These are phyloP conservation scores for Pichia sorboxylosa DNA, from an alignment of 1,139 yeast genomes.

Conservation along the genomic window DNA sequence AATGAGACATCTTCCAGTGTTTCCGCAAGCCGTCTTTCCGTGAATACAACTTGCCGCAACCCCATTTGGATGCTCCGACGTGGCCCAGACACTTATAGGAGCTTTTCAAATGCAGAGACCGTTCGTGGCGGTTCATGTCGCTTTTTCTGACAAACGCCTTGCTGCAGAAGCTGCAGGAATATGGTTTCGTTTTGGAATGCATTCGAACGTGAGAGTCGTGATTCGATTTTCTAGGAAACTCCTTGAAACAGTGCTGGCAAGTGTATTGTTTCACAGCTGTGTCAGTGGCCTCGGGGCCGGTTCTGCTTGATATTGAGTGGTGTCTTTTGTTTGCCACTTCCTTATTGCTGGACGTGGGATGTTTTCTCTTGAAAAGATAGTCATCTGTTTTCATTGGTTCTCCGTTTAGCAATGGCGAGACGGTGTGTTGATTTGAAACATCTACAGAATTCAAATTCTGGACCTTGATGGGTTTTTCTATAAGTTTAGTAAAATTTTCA, in stretches of 20 bases:
- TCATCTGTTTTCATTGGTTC: no score
- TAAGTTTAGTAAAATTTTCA: no score
- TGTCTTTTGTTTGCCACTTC: no score
- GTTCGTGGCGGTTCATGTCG: constrained; percentile 88
- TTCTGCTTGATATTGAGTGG: no score
- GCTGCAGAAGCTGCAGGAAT: constrained; percentile 73
- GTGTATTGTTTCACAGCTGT: no score
- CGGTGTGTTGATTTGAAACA: no score
- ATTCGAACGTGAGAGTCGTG: constrained; percentile 84
- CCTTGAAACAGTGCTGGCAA: constrained; percentile 75
- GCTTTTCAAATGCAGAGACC: constrained; percentile 83
- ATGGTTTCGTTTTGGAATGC: constrained; percentile 90
- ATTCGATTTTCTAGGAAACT: constrained; percentile 87
- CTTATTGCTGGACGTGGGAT: no score
- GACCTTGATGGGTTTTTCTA: no score
- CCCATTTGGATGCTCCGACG: constrained; percentile 19
- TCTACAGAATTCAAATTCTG: no score
- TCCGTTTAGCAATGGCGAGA: no score
- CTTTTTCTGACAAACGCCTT: constrained; percentile 95
- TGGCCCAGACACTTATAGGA: constrained; percentile 71
- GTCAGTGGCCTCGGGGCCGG: no score
- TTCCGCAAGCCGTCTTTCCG: constrained; percentile 10
- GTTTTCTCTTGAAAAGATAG: no score
- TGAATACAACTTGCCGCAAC: constrained; percentile 10
- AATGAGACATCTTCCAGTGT: constrained; percentile 9